Base-by-base conservation (phyloP, 2,329 filamentous ascomycete genomes). In the Cytospora piceicola region DNA sequence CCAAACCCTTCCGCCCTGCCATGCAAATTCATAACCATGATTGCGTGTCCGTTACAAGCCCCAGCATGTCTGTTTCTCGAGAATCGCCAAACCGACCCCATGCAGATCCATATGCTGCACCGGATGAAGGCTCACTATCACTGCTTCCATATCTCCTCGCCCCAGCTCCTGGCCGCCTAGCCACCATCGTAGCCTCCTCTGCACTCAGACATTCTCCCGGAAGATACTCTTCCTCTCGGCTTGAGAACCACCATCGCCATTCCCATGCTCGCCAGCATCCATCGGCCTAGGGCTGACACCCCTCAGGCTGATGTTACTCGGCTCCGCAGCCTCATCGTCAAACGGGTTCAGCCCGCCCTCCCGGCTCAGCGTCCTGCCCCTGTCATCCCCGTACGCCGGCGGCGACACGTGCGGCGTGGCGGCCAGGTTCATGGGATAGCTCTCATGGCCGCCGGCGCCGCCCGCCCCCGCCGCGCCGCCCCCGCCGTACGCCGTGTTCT, bases 281-380 rank as follows among this genome's bases (percentile, higher is more conserved):
- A 90, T 85, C n/a, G 92, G 92, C 70, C 91, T 77, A 3, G 92
- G 91, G 75, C 91, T 94, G 34, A 94, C 88, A 30, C 90, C 90
- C 63, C 91, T 79, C 76, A 92, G 72, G 74, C 81, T 85, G 65
- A 86, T 73, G 72, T 85, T 85, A 68, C 87, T 89, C 68, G 83
- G 80, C 74, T 87, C 88, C 5, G 85, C 86, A 34, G 86, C 83
- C 61, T 79, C 72, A 71, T 92, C 90, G 61, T 88, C 90, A 73
- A 94, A 94, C 0, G 91, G 91, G 75, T 94, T 89, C 68, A 71
- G 73, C 61, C 71, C 70, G 60, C 71, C 70, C 63, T 74, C 71
- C 69, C 76, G 80, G 71, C 77, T 84, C 73, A 77, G 74, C 64
- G 76, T 76, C 34, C 82, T 76, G 0, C 82, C 82, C 58, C 81